Conservation (phyloP, 495 filamentous ascomycete species). For the Penicillium robsamsonii region DNA sequence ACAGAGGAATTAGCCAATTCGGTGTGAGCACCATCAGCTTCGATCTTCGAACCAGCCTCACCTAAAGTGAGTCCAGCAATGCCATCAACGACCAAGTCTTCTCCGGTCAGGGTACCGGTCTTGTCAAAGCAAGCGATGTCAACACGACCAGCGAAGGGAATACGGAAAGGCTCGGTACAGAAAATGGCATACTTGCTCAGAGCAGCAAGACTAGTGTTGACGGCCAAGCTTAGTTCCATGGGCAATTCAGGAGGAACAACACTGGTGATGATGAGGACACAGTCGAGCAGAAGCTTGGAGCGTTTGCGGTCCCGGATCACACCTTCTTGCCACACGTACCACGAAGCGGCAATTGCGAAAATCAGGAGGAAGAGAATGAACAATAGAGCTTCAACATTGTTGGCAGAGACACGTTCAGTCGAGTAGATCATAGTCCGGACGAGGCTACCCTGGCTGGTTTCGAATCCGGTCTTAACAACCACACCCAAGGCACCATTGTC, state of each 20-base stretch:
- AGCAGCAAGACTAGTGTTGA: conserved; percentile 97
- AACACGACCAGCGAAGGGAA: conserved; percentile 92
- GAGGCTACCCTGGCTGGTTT: conserved; percentile 95
- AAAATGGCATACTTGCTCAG: conserved; percentile 94
- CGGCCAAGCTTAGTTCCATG: conserved; percentile 95
- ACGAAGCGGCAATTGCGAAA: conserved; percentile 96
- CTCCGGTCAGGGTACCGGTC: conserved; percentile 93
- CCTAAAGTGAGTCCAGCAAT: conserved; percentile 84
- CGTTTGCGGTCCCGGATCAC: conserved; percentile 89
- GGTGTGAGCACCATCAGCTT: conserved; percentile 75
- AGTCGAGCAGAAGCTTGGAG: conserved; percentile 95
- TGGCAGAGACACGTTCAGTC: conserved; percentile 95
- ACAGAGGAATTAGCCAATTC: conserved; percentile 64
- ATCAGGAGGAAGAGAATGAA: conserved; percentile 97
- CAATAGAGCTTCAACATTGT: conserved; percentile 88
- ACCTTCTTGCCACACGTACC: conserved; percentile 99
- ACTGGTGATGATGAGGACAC: conserved; percentile 94
- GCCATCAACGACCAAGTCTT: conserved; percentile 96
- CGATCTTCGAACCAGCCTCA: conserved; percentile 61
- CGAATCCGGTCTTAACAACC: conserved; percentile 96
- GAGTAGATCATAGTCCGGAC: conserved; percentile 99
- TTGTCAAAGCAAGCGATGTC: conserved; percentile 99
- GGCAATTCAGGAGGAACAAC: conserved; percentile 96
- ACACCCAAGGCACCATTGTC: conserved; percentile 94
- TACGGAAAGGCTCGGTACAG: conserved; percentile 99